Percentiles rank a stretch among this genome's conserved stretches.
phyloP scores from a whole-genome alignment of 73 alveolate genomes.

The Uronychia binucleata region DNA sequence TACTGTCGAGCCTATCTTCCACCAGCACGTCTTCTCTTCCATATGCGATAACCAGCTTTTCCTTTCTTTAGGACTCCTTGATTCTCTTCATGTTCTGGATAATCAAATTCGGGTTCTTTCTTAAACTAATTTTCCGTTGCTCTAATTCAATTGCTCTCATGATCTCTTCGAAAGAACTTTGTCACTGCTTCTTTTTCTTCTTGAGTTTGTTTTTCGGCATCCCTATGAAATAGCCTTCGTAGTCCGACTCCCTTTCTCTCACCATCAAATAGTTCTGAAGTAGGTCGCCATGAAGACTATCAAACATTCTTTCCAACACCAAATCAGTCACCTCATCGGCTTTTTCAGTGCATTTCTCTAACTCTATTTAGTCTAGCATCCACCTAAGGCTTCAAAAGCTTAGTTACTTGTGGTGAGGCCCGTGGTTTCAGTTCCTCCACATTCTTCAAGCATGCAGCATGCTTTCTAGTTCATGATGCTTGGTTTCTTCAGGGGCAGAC shows the following conservation, averaged over 20 bases:
- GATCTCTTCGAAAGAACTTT: neutral
- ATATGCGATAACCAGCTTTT: neutral
- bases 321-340: neutral
- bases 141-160: neutral
- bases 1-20: neutral
- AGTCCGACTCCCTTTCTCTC: neutral
- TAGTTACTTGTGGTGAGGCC: neutral
- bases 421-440: neutral
- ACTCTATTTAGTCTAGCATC: neutral
- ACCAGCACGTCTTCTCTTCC: neutral
- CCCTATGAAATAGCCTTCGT: neutral
- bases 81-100: neutral
- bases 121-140: neutral
- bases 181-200: neutral
- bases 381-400: neutral
- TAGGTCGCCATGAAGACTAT: neutral
- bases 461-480: neutral
- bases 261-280: neutral
- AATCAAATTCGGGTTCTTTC: neutral
- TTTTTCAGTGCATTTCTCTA: neutral
- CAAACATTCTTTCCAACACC: neutral
- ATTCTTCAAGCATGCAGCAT: neutral
- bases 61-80: neutral
- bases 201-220: neutral
- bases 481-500: neutral